Evolutionary conservation across 495 filamentous ascomycete genomes (phyloP).

Genomic region (Podospora bellae-mahoneyi): DNA sequence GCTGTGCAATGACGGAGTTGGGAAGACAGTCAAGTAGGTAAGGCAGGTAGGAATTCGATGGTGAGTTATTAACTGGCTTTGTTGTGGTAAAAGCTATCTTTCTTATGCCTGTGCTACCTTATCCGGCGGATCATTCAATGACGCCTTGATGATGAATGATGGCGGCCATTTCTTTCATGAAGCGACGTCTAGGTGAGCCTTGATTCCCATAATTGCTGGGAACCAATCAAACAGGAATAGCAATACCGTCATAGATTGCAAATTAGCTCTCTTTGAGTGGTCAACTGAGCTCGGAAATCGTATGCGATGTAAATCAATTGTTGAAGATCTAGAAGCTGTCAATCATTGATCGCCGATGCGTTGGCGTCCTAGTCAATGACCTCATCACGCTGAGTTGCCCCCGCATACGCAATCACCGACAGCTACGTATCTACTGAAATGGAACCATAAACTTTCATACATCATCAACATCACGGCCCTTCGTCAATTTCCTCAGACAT

Average conservation of each 20-base stretch:
- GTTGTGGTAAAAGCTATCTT: background rate
- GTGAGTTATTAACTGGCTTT: too few species aligned
- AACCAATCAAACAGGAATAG: too few species aligned
- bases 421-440: too few species aligned
- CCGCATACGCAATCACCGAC: too few species aligned
- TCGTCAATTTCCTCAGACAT: background rate
- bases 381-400: background rate
- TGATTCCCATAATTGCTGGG: too few species aligned
- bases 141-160: background rate
- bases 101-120: background rate
- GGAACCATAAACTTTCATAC: too few species aligned
- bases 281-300: background rate
- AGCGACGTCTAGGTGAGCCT: too few species aligned
- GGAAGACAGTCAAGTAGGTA: too few species aligned
- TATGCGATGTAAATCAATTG: too few species aligned
- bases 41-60: background rate
- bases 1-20: background rate
- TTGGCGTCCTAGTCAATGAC: background rate
- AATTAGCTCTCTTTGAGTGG: slow-evolving; percentile 16
- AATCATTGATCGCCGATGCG: background rate
- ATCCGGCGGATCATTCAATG: background rate
- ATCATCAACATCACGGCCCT: too few species aligned
- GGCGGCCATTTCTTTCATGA: background rate
- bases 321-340: background rate
- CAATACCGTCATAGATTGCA: slow-evolving; percentile 12